phyloP scores from a whole-genome alignment of 1,284 basidiomycete genomes.

The Ganoderma boninense region DNA sequence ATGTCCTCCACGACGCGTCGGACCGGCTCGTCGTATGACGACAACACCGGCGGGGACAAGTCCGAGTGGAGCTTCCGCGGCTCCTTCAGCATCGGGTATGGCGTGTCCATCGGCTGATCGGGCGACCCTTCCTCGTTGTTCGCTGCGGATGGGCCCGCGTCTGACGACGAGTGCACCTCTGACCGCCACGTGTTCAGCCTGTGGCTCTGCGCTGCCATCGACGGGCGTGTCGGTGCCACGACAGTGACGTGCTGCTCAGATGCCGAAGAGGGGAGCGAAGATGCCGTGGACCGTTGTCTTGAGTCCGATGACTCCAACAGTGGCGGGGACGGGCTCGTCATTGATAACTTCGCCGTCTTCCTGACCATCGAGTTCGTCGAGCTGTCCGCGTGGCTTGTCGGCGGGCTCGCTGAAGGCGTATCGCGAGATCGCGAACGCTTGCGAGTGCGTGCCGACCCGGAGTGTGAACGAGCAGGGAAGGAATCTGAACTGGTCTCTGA shows the following conservation, averaged over 20 bases:
- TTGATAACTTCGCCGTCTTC: slow-evolving; percentile 30
- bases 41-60: slow-evolving; percentile 64
- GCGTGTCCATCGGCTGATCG: background rate
- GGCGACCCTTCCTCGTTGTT: background rate
- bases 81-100: slow-evolving; percentile 33
- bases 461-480: slow-evolving; percentile 12
- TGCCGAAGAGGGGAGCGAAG: slow-evolving; percentile 10
- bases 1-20: slow-evolving; percentile 85
- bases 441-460: slow-evolving; percentile 7
- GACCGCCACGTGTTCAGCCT: slow-evolving; percentile 42
- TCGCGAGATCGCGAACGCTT: slow-evolving; percentile 13
- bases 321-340: slow-evolving; percentile 28
- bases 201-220: slow-evolving; percentile 26
- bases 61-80: slow-evolving; percentile 65
- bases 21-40: slow-evolving; percentile 76
- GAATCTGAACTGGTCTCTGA: slow-evolving; percentile 34
- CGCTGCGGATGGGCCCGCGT: background rate
- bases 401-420: slow-evolving; percentile 26
- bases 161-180: slow-evolving; percentile 35
- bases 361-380: slow-evolving; percentile 31
- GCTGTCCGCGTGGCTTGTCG: slow-evolving; percentile 32
- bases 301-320: background rate
- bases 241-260: background rate
- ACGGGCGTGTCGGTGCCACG: slow-evolving; percentile 7
- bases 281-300: background rate